Base-by-base conservation (phyloP, 192 early-diverging fungal genomes). In the Coemansia sp. region DNA sequence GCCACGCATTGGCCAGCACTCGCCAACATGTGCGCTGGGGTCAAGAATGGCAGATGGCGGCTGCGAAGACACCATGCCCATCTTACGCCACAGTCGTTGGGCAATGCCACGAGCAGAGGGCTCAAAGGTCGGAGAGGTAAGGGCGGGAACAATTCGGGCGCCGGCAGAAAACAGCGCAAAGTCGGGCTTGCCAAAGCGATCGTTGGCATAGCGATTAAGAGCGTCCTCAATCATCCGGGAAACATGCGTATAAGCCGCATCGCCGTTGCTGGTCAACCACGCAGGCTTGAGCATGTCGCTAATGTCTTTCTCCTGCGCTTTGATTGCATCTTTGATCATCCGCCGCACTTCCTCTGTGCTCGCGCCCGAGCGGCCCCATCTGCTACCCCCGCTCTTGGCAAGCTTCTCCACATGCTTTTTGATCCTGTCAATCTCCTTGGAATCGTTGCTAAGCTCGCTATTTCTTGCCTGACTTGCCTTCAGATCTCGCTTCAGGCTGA, bases 1-100 rank as follows among this genome's bases (percentile, higher is more conserved):
- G 10, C 90, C 90, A 4, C 66, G 70, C 86, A 93, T 90, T 0
- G 89, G 84, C 91, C 91, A 93, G 70, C 91, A 93, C 69, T 90
- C 84, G 38, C 91, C 91, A 9, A 89, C 76, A 37, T 88, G 79
- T 17, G 83, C 82, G 39, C 76, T 65, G 0, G 82, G 77, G 32
- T 86, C 76, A 22, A 86, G 70, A 22, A 80, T 63, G 4, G 75
- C 67, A 9, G 75, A 11, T 7, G 84, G 84, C 32, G 76, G 74
- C 20, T 84, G 71, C 11, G 76, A 78, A 57, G 67, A 75, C 14
- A 75, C 45, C 67, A 72, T 68, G 10, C 81, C 81, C 53, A 79
- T 20, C 1, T 60, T 61, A 38, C 67, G 65, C 60, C 73, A 74
- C 2, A 71, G 51, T 17, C 20, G 46, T 25, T 68, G 71, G 40